These are phyloP conservation scores for Beta lomatogona DNA, from an alignment of 179 eudicot genomes.

Conservation along the genomic window DNA sequence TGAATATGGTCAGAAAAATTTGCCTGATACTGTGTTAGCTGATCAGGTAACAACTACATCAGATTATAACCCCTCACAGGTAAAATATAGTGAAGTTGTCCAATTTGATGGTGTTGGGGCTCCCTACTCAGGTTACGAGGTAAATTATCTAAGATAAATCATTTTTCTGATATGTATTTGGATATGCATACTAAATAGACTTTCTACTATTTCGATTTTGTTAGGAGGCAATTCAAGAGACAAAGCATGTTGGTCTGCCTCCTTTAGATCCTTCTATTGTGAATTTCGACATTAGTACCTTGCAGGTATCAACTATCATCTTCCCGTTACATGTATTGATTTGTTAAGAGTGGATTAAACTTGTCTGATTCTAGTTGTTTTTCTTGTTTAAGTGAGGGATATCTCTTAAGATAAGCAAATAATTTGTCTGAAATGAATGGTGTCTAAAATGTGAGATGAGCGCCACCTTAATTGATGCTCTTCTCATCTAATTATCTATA, in stretches of 20 bases:
- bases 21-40: slow-evolving; percentile 28
- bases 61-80: slow-evolving; percentile 52
- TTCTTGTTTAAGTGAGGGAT: not conserved
- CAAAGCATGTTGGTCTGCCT: slow-evolving; percentile 60
- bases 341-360: not conserved
- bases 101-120: slow-evolving; percentile 56
- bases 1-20: slow-evolving; percentile 35
- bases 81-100: slow-evolving; percentile 50
- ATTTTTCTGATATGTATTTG: slow-evolving; percentile 8
- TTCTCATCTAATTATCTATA: not conserved
- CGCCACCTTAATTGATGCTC: not conserved
- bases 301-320: slow-evolving; percentile 65
- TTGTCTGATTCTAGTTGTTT: not conserved
- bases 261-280: slow-evolving; percentile 61
- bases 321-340: not conserved
- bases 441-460: not conserved
- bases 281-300: slow-evolving; percentile 67
- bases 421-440: not conserved
- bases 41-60: slow-evolving; percentile 40
- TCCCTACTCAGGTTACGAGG: slow-evolving; percentile 72
- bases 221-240: slow-evolving; percentile 51
- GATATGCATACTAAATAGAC: not conserved
- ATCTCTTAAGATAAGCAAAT: not conserved
- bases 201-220: slow-evolving; percentile 22
- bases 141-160: slow-evolving; percentile 26